Evolutionary conservation across 2,329 filamentous ascomycete species (phyloP).

Genomic region (Pseudocercospora fijiensis): DNA sequence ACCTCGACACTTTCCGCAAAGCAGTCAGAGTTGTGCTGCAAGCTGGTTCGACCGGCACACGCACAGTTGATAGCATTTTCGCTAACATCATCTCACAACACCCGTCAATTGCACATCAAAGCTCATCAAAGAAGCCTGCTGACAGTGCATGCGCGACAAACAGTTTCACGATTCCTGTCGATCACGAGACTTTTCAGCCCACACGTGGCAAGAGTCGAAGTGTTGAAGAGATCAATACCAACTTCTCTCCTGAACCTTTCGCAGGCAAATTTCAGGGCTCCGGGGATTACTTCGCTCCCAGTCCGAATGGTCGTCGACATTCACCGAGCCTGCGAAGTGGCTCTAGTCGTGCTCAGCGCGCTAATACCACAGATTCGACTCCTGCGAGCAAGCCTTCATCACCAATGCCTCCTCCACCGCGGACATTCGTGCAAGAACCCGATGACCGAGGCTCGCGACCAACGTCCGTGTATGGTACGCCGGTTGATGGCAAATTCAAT

Average conservation of each 20-base stretch:
- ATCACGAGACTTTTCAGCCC: conserved; percentile 28
- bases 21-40: conserved; percentile 26
- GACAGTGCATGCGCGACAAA: conserved; percentile 22
- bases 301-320: conserved; percentile 16
- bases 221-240: conserved; percentile 52
- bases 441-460: conserved; percentile 7
- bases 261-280: conserved; percentile 46
- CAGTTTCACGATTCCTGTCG: conserved; percentile 37
- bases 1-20: conserved; percentile 31
- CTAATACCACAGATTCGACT: conserved; percentile 21
- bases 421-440: neutral
- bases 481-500: conserved; percentile 39
- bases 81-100: conserved; percentile 22
- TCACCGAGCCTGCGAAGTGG: conserved; percentile 22
- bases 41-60: conserved; percentile 23
- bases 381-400: conserved; percentile 16
- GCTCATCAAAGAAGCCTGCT: conserved; percentile 25
- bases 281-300: conserved; percentile 43
- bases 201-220: conserved; percentile 47
- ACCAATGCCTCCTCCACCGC: conserved; percentile 14
- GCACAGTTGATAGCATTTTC: conserved; percentile 20
- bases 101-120: conserved; percentile 19
- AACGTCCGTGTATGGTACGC: conserved; percentile 8
- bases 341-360: conserved; percentile 15
- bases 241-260: conserved; percentile 50